Evolutionary conservation across 306 rosid genomes (phyloP).

Genomic region (Begonia masoniana): DNA sequence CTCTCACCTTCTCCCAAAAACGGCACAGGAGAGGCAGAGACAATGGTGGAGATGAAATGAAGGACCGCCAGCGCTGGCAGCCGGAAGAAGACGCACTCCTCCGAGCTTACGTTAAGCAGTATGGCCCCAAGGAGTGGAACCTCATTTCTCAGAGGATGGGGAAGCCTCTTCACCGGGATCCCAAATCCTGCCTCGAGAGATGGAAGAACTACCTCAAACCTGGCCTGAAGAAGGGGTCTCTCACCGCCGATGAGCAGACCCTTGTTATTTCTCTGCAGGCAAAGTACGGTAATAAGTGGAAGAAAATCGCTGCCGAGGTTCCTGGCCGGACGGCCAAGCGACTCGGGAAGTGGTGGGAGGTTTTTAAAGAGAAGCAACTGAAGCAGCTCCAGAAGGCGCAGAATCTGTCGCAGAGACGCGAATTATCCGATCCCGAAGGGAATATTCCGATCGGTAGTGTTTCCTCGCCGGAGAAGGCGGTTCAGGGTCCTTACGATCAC

Average conservation of each 20-base stretch:
- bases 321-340: constrained; percentile 47
- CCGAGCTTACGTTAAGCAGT: constrained; percentile 36
- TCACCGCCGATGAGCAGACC: constrained; percentile 29
- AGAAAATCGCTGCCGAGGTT: constrained; percentile 47
- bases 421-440: constrained; percentile 5
- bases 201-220: constrained; percentile 41
- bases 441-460: constrained; percentile 2
- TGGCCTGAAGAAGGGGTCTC: constrained; percentile 39
- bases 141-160: constrained; percentile 31
- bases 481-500: constrained; percentile 37
- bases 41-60: constrained; percentile 22
- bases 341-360: constrained; percentile 53
- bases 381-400: constrained; percentile 15
- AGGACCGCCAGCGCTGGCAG: constrained; percentile 50
- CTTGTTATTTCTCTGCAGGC: constrained; percentile 34
- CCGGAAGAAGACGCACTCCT: constrained; percentile 47
- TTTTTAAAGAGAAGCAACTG: constrained; percentile 37
- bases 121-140: constrained; percentile 33
- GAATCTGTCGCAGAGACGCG: constrained; percentile 4
- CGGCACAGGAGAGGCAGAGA: not conserved
- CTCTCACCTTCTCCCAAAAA: not conserved
- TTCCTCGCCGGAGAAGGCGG: constrained; percentile 18
- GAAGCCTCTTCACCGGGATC: constrained; percentile 33
- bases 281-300: constrained; percentile 48
- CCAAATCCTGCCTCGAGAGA: constrained; percentile 40